Percentiles rank a stretch among this genome's conserved stretches.
Evolutionary conservation across 805 yeast genomes (phyloP).

Genomic region (Metschnikowia continentalis): DNA sequence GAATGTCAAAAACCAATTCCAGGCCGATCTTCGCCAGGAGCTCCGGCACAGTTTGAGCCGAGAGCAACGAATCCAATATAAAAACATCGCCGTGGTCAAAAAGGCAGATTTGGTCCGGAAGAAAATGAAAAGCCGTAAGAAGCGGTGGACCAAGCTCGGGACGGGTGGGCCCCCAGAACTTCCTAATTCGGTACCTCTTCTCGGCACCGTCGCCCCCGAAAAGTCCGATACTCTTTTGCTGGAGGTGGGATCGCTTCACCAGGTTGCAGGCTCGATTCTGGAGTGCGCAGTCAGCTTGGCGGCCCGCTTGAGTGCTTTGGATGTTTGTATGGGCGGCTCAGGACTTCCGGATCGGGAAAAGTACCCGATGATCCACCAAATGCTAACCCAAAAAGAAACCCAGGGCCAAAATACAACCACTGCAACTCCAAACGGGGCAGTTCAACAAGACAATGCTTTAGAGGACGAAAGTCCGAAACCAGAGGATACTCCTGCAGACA

Average conservation of each 20-base stretch:
- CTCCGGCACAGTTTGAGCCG: slow-evolving; percentile 29
- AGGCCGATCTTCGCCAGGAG: slow-evolving; percentile 33
- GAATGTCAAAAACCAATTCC: slow-evolving; percentile 28
- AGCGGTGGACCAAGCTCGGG: background rate
- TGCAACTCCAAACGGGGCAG: no score
- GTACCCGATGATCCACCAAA: slow-evolving; percentile 7
- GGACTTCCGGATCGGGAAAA: slow-evolving; percentile 7
- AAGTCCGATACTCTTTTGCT: background rate
- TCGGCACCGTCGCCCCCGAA: background rate
- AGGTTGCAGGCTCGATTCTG: background rate
- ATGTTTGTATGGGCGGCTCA: slow-evolving; percentile 4
- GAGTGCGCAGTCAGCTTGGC: slow-evolving; percentile 3
- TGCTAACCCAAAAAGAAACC: background rate
- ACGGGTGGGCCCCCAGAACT: background rate
- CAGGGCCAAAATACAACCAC: background rate
- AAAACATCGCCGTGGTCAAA: slow-evolving; percentile 35
- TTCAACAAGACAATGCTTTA: no score
- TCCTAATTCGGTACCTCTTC: background rate
- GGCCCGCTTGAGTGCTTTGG: slow-evolving; percentile 5
- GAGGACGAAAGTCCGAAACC: no score
- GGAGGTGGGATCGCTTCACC: background rate
- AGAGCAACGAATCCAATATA: slow-evolving; percentile 40
- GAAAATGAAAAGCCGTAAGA: background rate
- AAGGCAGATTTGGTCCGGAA: slow-evolving; percentile 4
- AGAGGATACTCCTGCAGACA: no score